A percentile compares a stretch with the other conserved stretches of the same genome.
These are phyloP conservation scores for Teratosphaeria epicoccoides DNA, from an alignment of 2,329 filamentous ascomycete genomes.

Conservation along the genomic window DNA sequence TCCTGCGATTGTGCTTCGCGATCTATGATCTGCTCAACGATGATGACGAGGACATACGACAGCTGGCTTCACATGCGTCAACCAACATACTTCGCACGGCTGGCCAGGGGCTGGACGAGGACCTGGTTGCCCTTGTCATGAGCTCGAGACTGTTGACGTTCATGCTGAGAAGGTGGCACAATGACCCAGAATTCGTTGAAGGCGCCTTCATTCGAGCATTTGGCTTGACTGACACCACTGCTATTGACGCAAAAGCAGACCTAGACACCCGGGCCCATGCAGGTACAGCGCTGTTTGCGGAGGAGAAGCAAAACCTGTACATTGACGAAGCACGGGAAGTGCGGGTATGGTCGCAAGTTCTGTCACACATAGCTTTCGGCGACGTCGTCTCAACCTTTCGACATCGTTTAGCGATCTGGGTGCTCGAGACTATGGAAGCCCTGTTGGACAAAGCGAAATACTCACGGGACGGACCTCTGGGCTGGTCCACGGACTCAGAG, in stretches of 20 bases:
- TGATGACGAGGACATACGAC: constrained; percentile 81
- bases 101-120: constrained; percentile 32
- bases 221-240: not conserved
- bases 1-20: constrained; percentile 39
- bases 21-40: constrained; percentile 73
- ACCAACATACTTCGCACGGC: constrained; percentile 28
- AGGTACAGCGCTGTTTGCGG: constrained; percentile 64
- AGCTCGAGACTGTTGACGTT: constrained; percentile 29
- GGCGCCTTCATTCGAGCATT: constrained; percentile 15
- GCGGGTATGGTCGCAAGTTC: constrained; percentile 52
- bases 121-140: constrained; percentile 40
- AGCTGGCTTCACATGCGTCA: constrained; percentile 42
- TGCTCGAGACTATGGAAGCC: constrained; percentile 37
- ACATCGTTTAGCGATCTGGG: constrained; percentile 35
- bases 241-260: constrained; percentile 5
- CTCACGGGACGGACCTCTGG: constrained; percentile 54
- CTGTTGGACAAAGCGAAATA: constrained; percentile 28
- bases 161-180: constrained; percentile 18
- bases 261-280: constrained; percentile 22
- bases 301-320: constrained; percentile 93
- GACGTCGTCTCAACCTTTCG: constrained; percentile 18
- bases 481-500: constrained; percentile 59
- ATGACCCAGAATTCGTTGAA: constrained; percentile 2
- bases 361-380: constrained; percentile 28
- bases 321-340: constrained; percentile 70